Percentiles rank a stretch among this genome's conserved stretches.
These are phyloP conservation scores for Hawksworthiomyces lignivorus DNA, from an alignment of 2,329 filamentous ascomycete genomes.

Conservation along the genomic window DNA sequence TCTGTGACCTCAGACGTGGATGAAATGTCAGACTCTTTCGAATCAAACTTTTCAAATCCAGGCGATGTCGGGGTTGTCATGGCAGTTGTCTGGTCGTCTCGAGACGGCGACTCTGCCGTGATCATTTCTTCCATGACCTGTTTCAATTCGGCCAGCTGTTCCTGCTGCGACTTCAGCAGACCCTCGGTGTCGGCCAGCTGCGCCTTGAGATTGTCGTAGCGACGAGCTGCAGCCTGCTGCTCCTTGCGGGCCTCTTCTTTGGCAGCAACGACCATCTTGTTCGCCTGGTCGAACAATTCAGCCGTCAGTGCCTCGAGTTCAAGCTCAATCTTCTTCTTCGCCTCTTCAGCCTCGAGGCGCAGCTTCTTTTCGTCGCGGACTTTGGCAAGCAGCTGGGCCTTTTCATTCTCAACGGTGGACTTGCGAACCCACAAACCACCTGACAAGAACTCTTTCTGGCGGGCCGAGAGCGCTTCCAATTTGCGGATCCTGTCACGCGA, in stretches of 20 bases:
- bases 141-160: constrained; percentile 88
- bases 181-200: constrained; percentile 83
- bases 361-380: constrained; percentile 59
- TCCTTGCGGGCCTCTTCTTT: constrained; percentile 84
- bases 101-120: constrained; percentile 36
- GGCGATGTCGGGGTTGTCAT: constrained; percentile 80
- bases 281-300: constrained; percentile 95
- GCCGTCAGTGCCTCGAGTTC: constrained; percentile 87
- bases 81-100: constrained; percentile 60
- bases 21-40: constrained; percentile 34
- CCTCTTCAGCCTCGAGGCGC: constrained; percentile 60
- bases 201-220: constrained; percentile 77
- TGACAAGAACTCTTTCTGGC: constrained; percentile 63
- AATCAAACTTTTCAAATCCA: constrained; percentile 61
- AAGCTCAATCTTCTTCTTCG: constrained; percentile 83
- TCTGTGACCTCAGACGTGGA: constrained; percentile 10
- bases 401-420: constrained; percentile 67
- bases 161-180: constrained; percentile 81
- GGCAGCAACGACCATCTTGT: constrained; percentile 92
- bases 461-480: constrained; percentile 58
- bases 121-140: constrained; percentile 83
- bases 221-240: constrained; percentile 70
- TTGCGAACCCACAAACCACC: constrained; percentile 70
- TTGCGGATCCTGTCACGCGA: constrained; percentile 59
- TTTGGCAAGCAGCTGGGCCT: constrained; percentile 47